Conservation (phyloP, 163 green algal species). For the Volvox carteri region DNA sequence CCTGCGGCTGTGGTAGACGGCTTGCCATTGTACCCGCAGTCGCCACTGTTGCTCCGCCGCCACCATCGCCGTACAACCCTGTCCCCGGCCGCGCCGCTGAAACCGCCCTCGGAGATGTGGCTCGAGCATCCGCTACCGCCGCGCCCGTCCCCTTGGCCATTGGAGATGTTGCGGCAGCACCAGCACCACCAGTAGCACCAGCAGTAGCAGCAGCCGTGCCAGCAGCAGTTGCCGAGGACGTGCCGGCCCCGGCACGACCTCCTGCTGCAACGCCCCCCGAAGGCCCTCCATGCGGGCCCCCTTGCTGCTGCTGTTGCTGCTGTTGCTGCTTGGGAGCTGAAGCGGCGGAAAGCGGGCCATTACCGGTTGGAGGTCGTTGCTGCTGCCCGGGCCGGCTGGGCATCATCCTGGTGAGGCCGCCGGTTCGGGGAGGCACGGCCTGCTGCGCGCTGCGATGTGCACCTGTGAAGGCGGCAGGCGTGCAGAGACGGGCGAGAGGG, state of each 20-base stretch:
- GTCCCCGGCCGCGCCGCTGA: not conserved
- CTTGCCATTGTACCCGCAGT: not conserved
- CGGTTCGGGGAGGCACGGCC: not conserved
- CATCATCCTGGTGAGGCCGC: slow-evolving; percentile 49
- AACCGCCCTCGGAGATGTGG: not conserved
- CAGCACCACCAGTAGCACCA: no score
- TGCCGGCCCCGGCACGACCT: not conserved
- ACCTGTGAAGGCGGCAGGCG: not conserved
- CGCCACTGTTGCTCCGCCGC: not conserved
- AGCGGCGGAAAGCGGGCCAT: slow-evolving; percentile 1
- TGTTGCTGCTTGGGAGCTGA: slow-evolving; percentile 9
- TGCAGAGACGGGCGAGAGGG: not conserved
- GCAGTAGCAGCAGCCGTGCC: no score
- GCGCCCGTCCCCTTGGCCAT: not conserved
- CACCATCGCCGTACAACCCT: not conserved
- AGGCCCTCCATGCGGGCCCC: not conserved
- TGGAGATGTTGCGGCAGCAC: no score
- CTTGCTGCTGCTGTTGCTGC: slow-evolving; percentile 9
- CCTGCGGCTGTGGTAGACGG: not conserved
- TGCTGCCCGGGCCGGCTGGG: slow-evolving; percentile 13
- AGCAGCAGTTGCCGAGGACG: not conserved
- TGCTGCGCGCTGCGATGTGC: slow-evolving; percentile 16
- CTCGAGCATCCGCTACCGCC: not conserved
- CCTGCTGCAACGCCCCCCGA: not conserved
- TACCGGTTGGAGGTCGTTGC: not conserved